Evolutionary conservation across 441 rosid species (phyloP), one percentile per base, ranked within the genome.

Genomic region (Brassica hybrid): DNA sequence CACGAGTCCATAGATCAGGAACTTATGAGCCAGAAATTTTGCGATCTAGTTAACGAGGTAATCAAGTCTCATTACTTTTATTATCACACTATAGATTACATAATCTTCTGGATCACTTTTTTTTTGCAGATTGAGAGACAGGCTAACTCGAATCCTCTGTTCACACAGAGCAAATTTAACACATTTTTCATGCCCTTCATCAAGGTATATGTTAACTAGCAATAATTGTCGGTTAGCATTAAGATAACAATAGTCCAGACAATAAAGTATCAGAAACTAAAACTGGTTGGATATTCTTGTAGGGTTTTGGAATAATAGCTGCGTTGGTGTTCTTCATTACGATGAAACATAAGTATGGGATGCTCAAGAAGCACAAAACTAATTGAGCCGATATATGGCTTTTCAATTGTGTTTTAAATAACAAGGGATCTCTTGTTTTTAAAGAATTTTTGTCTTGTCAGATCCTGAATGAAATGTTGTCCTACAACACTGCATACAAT

Each of bases 221-320:
- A 58, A 18, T 13, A 76, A 18, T 18, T 18, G 6, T 21, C n/a
- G 34, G 2, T 59, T 21, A 21, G 13, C n/a, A 59, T 50, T 60
- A 60, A 60, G 52, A 23, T 7, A 58, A 19, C 38, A 54, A 56
- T 65, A 54, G n/a, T n/a, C n/a, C n/a, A n/a, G n/a, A n/a, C n/a
- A n/a, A n/a, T n/a, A n/a, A n/a, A 65, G 11, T 1, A 0, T 38
- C 54, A 45, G 16, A 45, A 45, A 4, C 54, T 45, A 45, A 64
- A 75, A 68, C 2, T 62, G 16, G 25, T 64, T 52, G 5, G 13
- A 11, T 1, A 7, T 69, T n/a, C 13, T 41, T 64, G 9, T 19
- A 71, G 76, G 67, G 76, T 18, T 45, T 56, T 64, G 85, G 72
- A 64, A 61, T 38, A 38, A 69, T 66, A 64, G 76, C 59, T 43